Conservation (phyloP, 352 stramenopile genomes). For the Pythium dissotocum region DNA sequence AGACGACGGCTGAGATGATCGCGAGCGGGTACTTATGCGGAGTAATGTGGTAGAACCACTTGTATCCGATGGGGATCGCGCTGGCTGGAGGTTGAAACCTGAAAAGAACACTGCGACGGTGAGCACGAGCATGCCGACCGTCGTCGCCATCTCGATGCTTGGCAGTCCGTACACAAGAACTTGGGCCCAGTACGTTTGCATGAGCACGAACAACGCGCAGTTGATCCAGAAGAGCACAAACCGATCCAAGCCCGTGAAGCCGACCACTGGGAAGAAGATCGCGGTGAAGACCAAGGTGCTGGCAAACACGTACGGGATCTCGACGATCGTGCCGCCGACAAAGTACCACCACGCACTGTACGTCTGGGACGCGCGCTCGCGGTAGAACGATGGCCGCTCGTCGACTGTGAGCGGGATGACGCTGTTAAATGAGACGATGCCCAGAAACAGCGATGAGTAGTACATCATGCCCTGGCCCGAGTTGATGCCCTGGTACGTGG, state of each 20-base stretch:
- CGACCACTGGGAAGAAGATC: constrained; percentile 78
- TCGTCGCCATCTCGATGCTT: constrained; percentile 39
- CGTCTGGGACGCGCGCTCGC: constrained; percentile 77
- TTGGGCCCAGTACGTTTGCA: constrained; percentile 73
- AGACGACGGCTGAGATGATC: constrained; percentile 37
- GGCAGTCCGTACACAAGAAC: constrained; percentile 62
- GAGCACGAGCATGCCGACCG: constrained; percentile 43
- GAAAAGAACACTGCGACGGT: constrained; percentile 58
- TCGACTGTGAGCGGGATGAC: constrained; percentile 70
- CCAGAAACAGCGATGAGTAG: constrained; percentile 79
- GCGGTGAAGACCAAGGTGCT: constrained; percentile 42
- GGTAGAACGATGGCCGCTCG: constrained; percentile 83
- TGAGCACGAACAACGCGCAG: constrained; percentile 52
- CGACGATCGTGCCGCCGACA: constrained; percentile 57
- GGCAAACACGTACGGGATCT: constrained; percentile 59
- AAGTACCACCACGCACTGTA: constrained; percentile 64
- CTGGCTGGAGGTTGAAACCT: constrained; percentile 40
- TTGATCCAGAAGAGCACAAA: constrained; percentile 67
- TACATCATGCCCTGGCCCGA: constrained; percentile 80
- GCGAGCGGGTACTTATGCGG: constrained; percentile 44
- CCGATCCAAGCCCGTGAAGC: constrained; percentile 34
- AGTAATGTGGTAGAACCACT: constrained; percentile 43
- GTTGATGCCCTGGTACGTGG: constrained; percentile 51
- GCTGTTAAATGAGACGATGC: constrained; percentile 68
- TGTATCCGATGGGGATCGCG: constrained; percentile 31